phyloP scores from a whole-genome alignment of 1,284 basidiomycete species.

The Ustilago trichophora region DNA sequence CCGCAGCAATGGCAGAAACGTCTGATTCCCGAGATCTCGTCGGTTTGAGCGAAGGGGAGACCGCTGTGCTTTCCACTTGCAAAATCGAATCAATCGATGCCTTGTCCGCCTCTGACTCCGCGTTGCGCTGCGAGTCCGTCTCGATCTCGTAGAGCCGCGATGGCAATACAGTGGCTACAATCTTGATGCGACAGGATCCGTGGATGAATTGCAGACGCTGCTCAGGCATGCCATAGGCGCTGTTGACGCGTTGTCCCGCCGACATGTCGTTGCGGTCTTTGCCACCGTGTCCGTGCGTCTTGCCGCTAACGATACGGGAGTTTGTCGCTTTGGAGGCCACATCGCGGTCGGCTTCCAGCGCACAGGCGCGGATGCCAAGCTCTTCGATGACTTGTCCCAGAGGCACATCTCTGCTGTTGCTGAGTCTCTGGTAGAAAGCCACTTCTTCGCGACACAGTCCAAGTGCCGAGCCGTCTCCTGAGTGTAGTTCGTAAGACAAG shows the following conservation, averaged over 20 bases:
- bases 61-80: constrained; percentile 1
- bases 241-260: constrained; percentile 9
- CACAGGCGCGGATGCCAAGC: constrained; percentile 43
- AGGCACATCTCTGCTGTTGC: constrained; percentile 47
- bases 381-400: constrained; percentile 59
- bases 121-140: not conserved
- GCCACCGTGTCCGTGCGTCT: constrained; percentile 4
- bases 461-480: constrained; percentile 10
- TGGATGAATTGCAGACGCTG: constrained; percentile 50
- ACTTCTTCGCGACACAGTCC: constrained; percentile 45
- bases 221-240: constrained; percentile 25
- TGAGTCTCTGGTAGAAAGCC: constrained; percentile 49
- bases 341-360: constrained; percentile 37
- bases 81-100: not conserved
- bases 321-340: constrained; percentile 7
- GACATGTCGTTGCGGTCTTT: constrained; percentile 6
- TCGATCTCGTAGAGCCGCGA: constrained; percentile 18
- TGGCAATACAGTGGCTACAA: constrained; percentile 43
- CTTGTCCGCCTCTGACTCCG: constrained; percentile 2
- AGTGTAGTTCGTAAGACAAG: constrained; percentile 33
- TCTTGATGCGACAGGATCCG: constrained; percentile 38
- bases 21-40: constrained; percentile 36
- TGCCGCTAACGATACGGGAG: constrained; percentile 24
- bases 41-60: constrained; percentile 7
- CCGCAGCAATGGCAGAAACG: constrained; percentile 48